These are phyloP conservation scores for Metarhizium humberi DNA, from an alignment of 2,329 filamentous ascomycete genomes.

Conservation along the genomic window DNA sequence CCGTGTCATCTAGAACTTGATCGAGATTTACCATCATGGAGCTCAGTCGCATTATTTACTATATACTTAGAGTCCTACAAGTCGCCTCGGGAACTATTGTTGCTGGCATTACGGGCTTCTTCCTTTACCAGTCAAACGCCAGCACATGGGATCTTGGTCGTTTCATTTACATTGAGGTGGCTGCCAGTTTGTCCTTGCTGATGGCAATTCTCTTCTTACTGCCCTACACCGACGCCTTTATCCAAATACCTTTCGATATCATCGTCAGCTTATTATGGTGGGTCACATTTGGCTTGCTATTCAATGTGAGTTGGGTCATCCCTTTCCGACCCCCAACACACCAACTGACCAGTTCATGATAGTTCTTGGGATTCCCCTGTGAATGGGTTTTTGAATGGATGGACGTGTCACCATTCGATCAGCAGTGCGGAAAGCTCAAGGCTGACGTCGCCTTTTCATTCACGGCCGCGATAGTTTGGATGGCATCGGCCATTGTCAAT, in stretches of 20 bases:
- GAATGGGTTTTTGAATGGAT: conserved; percentile 46
- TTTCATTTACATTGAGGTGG: conserved; percentile 62
- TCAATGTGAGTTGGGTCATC: conserved; percentile 31
- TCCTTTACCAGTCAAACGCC: conserved; percentile 37
- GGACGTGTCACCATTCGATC: conserved; percentile 29
- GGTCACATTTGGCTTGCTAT: conserved; percentile 49
- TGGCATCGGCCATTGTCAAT: conserved; percentile 42
- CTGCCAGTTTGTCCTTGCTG: conserved; percentile 55
- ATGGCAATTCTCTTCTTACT: conserved; percentile 58
- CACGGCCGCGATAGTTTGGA: conserved; percentile 55
- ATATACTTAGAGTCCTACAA: conserved; percentile 23
- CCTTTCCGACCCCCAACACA: background rate
- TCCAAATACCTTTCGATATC: conserved; percentile 57
- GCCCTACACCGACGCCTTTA: conserved; percentile 51
- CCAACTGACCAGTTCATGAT: background rate
- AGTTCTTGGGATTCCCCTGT: conserved; percentile 32
- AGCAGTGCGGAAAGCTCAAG: conserved; percentile 53
- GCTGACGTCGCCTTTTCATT: conserved; percentile 58
- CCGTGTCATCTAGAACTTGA: background rate
- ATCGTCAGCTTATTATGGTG: conserved; percentile 57
- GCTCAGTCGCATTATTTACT: conserved; percentile 7
- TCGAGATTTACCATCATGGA: background rate
- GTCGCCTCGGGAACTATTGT: conserved; percentile 57
- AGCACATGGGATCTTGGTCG: conserved; percentile 42
- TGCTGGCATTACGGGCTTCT: conserved; percentile 52